Percentiles rank a stretch among this genome's conserved stretches.
Evolutionary conservation across 129 eudicot genomes (phyloP).

Genomic region (Mikania micrantha): DNA sequence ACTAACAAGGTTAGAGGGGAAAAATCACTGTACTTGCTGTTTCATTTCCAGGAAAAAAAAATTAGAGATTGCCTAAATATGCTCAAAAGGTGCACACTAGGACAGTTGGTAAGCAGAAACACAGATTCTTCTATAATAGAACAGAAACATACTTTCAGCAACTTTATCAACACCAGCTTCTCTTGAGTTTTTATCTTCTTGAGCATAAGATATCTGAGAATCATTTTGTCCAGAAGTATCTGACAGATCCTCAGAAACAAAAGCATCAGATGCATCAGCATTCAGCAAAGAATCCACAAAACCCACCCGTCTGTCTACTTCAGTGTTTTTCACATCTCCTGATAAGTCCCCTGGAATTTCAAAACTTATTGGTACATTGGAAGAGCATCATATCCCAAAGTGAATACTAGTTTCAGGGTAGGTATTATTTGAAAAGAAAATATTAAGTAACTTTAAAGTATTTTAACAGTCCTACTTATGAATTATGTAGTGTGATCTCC

Average conservation of each 20-base stretch:
- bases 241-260: constrained; percentile 22
- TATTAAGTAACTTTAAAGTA: constrained; percentile 6
- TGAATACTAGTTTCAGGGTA: not conserved
- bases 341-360: constrained; percentile 52
- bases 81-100: not conserved
- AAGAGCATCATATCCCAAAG: not conserved
- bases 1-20: not conserved
- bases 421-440: not conserved
- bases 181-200: constrained; percentile 20
- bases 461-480: not conserved
- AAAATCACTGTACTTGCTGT: not conserved
- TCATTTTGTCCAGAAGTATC: constrained; percentile 32
- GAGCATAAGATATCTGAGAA: constrained; percentile 29
- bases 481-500: not conserved
- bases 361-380: not conserved
- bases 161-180: constrained; percentile 24
- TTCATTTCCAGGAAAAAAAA: not conserved
- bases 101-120: constrained; percentile 17
- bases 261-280: constrained; percentile 24
- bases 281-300: constrained; percentile 79
- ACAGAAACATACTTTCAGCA: constrained; percentile 40
- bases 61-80: not conserved
- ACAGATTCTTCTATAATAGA: not conserved
- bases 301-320: constrained; percentile 69
- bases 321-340: constrained; percentile 36